Base-by-base conservation (phyloP, 2,329 filamentous ascomycete species). In the Escovopsis weberi region DNA sequence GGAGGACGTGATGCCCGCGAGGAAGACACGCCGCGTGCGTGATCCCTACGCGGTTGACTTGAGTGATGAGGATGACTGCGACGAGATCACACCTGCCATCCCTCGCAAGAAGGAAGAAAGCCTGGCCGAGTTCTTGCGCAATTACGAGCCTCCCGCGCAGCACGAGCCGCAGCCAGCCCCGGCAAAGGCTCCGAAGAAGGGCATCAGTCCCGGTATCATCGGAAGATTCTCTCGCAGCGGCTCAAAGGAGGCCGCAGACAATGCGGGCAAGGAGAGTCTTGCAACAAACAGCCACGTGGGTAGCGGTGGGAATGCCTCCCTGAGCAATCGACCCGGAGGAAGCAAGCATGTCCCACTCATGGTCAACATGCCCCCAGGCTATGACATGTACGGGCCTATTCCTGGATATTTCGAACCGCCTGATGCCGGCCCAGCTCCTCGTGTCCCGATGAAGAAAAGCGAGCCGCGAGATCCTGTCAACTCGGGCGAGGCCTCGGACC, bases 1-100 rank as follows among this genome's bases (percentile, higher is more conserved):
- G 2, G 68, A 69, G 2, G 66, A 73, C 39, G 68, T 69, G 54
- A 71, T 78, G 56, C 81, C 85, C 5, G 74, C 76, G 51, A 76
- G 83, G 42, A 94, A 84, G 55, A 84, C 81, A 37, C 75, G 81
- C 38, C 78, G 85, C 26, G 77, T 87, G 41, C 83, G 76, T 44
- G 91, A 98, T 54, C 91, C 89, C 0, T 96, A 96, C 51, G 85
- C 87, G n/a, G 85, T 96, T 48, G 88, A 95, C 55, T 68, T 78
- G 28, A 83, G 80, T 52, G 81, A 85, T 76, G 79, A 79, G 4
- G 69, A 79, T 12, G 70, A 78, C 2, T 67, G 57, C 15, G 71
- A 78, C 6, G 65, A 62, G 9, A 51, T 59, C 3, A 56, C 54
- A 19, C 47, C 75, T 28, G 53, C 59, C 33, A 51, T 64, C 55